These are phyloP conservation scores for Agapanthus africanus DNA, from an alignment of 106 monocot species.

Conservation along the genomic window DNA sequence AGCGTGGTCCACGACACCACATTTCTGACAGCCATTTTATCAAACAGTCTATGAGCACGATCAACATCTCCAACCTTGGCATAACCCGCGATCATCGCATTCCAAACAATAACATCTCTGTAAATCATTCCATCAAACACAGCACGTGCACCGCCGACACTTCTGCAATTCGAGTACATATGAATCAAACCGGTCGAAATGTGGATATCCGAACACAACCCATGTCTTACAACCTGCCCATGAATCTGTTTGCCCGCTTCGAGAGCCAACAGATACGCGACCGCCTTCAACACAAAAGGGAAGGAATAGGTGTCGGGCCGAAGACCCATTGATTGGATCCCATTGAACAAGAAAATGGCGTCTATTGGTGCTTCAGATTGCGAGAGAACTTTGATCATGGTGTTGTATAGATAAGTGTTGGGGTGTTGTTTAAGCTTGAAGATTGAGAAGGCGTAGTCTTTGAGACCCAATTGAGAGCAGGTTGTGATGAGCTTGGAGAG, in stretches of 20 bases:
- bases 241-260: slow-evolving; percentile 38
- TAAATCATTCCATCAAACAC: slow-evolving; percentile 53
- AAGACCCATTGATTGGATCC: slow-evolving; percentile 29
- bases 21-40: slow-evolving; percentile 43
- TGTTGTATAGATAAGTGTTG: slow-evolving; percentile 47
- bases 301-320: slow-evolving; percentile 64
- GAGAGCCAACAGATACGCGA: slow-evolving; percentile 18
- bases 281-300: slow-evolving; percentile 57
- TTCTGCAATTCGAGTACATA: slow-evolving; percentile 29
- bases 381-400: slow-evolving; percentile 44
- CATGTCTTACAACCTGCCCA: slow-evolving; percentile 28
- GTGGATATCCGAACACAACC: slow-evolving; percentile 35
- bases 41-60: slow-evolving; percentile 31
- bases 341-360: slow-evolving; percentile 35
- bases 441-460: slow-evolving; percentile 32
- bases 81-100: slow-evolving; percentile 59
- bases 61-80: slow-evolving; percentile 39
- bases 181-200: slow-evolving; percentile 37
- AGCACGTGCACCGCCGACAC: slow-evolving; percentile 22
- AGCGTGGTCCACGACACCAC: slow-evolving; percentile 55
- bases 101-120: slow-evolving; percentile 53
- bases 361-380: slow-evolving; percentile 23
- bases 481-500: slow-evolving; percentile 44
- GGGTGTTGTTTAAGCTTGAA: slow-evolving; percentile 29
- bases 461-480: slow-evolving; percentile 40